Base-by-base conservation (phyloP, 495 filamentous ascomycete genomes). In the Tirmania nivea region DNA sequence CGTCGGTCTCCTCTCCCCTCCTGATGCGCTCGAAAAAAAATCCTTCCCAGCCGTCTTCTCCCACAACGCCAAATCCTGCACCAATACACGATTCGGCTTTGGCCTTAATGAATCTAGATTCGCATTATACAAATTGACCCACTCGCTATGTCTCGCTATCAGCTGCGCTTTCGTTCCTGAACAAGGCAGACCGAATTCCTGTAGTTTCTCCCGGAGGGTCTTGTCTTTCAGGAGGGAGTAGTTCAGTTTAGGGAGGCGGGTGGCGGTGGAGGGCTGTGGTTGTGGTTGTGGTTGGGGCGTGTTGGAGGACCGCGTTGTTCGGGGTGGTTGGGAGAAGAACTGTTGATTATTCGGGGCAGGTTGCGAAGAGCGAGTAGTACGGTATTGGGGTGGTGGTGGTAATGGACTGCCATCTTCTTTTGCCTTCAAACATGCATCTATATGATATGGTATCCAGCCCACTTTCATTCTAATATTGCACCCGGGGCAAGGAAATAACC, bases 81-180 rank as follows among this genome's bases (percentile, higher is more conserved):
- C 63, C 8, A 97, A 61, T 49, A 89, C 80, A 3, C 69, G 64
- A 58, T 84, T 85, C 6, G 71, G 67, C 60, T 81, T 81, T 1
- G 84, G 86, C 4, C 66, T 68, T 52, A 72, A 75, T 2, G 86
- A 81, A 65, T 99, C 90, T 66, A 85, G 89, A 58, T 96, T 96
- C 12, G 92, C 85, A 64, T 99, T 99, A 80, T 85, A 95, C 25
- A 96, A 63, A 47, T 88, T 95, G 58, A 89, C 72, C 87, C 87
- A 99, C 68, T 99, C 90, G 1, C 75, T 83, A 58, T 96, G 87
- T 54, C 90, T 75, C 58, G 73, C 75, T 61, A 90, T 79, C 25
- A 96, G 66, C 8, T 84, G 69, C 42, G 71, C 69, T 42, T 75
- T 75, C 1, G 76, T 61, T 3, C 90, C 90, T 57, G 63, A 7